Conservation (phyloP, 805 yeast species). For the Suhomyces tanzawaensis region DNA sequence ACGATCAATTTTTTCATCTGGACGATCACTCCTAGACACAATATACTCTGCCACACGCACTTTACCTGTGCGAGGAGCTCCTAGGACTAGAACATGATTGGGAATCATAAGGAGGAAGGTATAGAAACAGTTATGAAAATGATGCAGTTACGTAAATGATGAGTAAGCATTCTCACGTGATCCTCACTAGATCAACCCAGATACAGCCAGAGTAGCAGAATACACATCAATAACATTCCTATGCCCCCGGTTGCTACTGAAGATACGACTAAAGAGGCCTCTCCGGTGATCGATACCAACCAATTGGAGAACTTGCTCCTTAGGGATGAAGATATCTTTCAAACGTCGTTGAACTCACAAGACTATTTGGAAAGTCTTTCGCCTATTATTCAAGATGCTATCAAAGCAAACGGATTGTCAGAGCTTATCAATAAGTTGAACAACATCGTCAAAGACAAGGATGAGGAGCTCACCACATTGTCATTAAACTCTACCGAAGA, state of each 20-base stretch:
- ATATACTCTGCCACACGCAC: constrained; percentile 22
- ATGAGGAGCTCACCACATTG: constrained; percentile 57
- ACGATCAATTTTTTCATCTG: neutral
- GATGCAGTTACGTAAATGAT: too few species aligned
- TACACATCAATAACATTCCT: too few species aligned
- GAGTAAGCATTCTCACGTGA: too few species aligned
- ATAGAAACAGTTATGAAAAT: neutral
- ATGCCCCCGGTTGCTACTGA: constrained; percentile 1
- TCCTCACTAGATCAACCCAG: too few species aligned
- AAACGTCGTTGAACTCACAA: constrained; percentile 51
- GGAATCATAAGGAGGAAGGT: constrained; percentile 8
- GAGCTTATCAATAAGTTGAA: constrained; percentile 56
- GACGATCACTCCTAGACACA: neutral
- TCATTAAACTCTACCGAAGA: constrained; percentile 61
- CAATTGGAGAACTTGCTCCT: constrained; percentile 36
- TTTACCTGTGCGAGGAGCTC: constrained; percentile 44
- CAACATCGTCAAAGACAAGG: constrained; percentile 56
- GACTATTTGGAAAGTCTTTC: constrained; percentile 79
- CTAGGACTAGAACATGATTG: constrained; percentile 46
- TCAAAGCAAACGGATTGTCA: constrained; percentile 52
- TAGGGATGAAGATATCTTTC: constrained; percentile 42
- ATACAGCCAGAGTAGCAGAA: too few species aligned
- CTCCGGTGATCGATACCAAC: neutral
- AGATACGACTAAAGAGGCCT: neutral
- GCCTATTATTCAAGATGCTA: constrained; percentile 66